Conservation (phyloP, 768 basidiomycete species). For the Strobilomyces dryophilus region DNA sequence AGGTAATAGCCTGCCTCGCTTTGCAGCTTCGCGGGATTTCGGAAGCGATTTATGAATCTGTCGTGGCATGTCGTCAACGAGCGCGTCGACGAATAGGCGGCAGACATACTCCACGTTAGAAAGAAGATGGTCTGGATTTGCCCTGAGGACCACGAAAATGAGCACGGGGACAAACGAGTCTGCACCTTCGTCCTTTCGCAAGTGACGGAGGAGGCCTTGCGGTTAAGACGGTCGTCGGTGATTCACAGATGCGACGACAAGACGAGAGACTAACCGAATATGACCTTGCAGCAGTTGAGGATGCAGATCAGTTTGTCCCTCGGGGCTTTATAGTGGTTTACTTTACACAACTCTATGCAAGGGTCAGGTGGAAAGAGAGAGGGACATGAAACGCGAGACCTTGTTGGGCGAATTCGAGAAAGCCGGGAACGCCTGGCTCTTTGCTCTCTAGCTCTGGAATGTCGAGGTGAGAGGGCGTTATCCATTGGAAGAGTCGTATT, state of each 20-base stretch:
- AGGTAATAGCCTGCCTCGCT: conserved; percentile 98
- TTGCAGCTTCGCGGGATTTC: conserved; percentile 83
- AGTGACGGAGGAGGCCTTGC: conserved; percentile 83
- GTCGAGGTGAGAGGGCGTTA: conserved; percentile 86
- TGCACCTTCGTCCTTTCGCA: conserved; percentile 80
- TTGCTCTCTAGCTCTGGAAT: conserved; percentile 72
- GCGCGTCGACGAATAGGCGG: neutral
- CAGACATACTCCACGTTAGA: conserved; percentile 88
- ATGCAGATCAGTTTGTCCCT: conserved; percentile 98
- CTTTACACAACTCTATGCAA: conserved; percentile 78
- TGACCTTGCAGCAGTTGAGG: conserved; percentile 97
- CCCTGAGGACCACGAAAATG: conserved; percentile 89
- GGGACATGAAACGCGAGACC: conserved; percentile 39
- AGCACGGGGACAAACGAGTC: conserved; percentile 94
- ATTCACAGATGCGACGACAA: conserved; percentile 4
- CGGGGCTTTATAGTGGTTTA: conserved; percentile 98
- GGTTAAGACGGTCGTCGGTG: neutral
- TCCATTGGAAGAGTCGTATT: conserved; percentile 88
- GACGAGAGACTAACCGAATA: conserved; percentile 69
- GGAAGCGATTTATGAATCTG: conserved; percentile 94
- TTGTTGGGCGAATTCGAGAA: conserved; percentile 86
- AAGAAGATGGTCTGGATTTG: conserved; percentile 90
- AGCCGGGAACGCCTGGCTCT: conserved; percentile 51
- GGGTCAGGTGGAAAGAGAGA: neutral
- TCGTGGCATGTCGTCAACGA: neutral